These are phyloP conservation scores for Malus hybrid DNA, from an alignment of 331 rosid species.

Conservation along the genomic window DNA sequence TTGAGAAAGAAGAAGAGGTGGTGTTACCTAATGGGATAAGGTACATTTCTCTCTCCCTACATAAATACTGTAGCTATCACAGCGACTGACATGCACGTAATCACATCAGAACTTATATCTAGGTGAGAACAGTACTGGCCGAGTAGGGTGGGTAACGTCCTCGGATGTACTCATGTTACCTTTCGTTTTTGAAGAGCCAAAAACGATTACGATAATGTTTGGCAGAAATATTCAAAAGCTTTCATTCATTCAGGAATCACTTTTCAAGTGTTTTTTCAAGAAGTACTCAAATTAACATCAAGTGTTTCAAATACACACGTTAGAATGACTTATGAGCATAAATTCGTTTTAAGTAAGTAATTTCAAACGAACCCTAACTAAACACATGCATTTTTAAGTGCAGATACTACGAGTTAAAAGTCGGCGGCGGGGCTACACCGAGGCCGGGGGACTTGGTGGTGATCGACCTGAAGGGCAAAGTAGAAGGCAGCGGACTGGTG, in stretches of 20 bases:
- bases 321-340: background rate
- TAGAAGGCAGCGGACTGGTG: slow-evolving; percentile 46
- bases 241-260: too few species aligned
- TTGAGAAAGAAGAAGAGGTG: slow-evolving; percentile 73
- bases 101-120: too few species aligned
- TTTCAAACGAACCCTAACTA: background rate
- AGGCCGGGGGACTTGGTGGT: slow-evolving; percentile 78
- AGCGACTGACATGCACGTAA: too few species aligned
- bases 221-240: too few species aligned
- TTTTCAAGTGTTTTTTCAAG: too few species aligned
- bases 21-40: slow-evolving; percentile 83
- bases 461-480: slow-evolving; percentile 62
- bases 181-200: too few species aligned
- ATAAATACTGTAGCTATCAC: background rate
- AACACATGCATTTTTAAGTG: background rate
- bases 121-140: too few species aligned
- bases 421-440: slow-evolving; percentile 65
- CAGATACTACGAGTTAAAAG: slow-evolving; percentile 57
- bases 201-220: too few species aligned
- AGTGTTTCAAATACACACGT: too few species aligned
- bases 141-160: too few species aligned
- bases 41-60: slow-evolving; percentile 23
- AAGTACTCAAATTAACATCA: too few species aligned
- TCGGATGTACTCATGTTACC: too few species aligned
- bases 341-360: fast-evolving